Percentiles rank a stretch among this genome's conserved stretches.
Evolutionary conservation across 768 basidiomycete genomes (phyloP).

Genomic region (Lactifluus pinguis): DNA sequence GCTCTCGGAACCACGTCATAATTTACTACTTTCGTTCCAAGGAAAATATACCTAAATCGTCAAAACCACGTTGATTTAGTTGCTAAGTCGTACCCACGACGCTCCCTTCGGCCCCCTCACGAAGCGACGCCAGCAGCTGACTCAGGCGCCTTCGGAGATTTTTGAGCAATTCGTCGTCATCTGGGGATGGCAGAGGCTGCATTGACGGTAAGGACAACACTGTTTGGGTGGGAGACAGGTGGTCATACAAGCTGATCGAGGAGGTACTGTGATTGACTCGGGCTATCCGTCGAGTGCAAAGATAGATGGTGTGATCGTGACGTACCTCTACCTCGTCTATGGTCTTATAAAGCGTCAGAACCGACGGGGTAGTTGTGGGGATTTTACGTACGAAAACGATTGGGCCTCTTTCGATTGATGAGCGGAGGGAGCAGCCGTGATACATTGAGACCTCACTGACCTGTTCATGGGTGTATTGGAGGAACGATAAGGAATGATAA

Average conservation of each 20-base stretch:
- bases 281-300: neutral
- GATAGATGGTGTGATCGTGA: neutral
- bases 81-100: neutral
- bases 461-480: slow-evolving; percentile 5
- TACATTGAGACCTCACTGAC: neutral
- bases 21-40: no score
- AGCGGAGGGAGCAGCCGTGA: neutral
- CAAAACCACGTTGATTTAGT: neutral
- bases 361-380: neutral
- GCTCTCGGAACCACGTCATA: no score
- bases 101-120: slow-evolving; percentile 20
- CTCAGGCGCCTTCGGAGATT: slow-evolving; percentile 19
- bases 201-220: neutral
- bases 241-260: slow-evolving; percentile 21
- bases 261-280: slow-evolving; percentile 15
- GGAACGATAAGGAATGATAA: neutral
- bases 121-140: slow-evolving; percentile 17
- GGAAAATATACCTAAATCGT: neutral
- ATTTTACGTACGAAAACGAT: slow-evolving; percentile 15
- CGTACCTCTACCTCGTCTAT: slow-evolving; percentile 23
- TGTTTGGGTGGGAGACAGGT: neutral
- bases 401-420: slow-evolving; percentile 13
- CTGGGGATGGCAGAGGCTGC: slow-evolving; percentile 20
- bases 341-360: slow-evolving; percentile 11
- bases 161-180: slow-evolving; percentile 20